phyloP scores from a whole-genome alignment of 2,329 filamentous ascomycete genomes.

The Incumbomyces lentus region DNA sequence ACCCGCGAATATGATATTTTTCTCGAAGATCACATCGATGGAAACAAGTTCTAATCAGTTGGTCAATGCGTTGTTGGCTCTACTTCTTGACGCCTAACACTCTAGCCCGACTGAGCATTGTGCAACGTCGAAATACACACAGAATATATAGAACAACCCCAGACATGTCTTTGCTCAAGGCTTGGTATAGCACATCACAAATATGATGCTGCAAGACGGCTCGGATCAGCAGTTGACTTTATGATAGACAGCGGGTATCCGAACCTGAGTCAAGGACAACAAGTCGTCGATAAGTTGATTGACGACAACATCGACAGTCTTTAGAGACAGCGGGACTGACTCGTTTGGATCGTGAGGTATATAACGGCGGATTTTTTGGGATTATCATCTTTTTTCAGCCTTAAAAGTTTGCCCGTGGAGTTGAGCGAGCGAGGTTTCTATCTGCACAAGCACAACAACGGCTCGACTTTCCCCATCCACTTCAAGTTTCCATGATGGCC shows the following conservation, averaged over 20 bases:
- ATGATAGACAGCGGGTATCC: conserved; percentile 8
- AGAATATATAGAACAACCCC: conserved; percentile 1
- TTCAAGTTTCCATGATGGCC: conserved; percentile 9
- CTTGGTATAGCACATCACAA: conserved; percentile 2
- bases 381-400: neutral
- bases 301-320: conserved; percentile 2
- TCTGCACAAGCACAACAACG: neutral
- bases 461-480: neutral
- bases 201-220: conserved; percentile 5
- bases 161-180: neutral
- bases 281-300: neutral
- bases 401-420: neutral
- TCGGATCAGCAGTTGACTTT: conserved; percentile 9
- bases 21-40: neutral
- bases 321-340: neutral
- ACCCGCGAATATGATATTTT: neutral
- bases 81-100: conserved; percentile 3
- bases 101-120: neutral
- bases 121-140: neutral
- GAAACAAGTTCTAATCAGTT: neutral
- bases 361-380: conserved; percentile 5
- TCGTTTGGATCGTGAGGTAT: neutral
- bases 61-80: neutral
- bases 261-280: conserved; percentile 1
- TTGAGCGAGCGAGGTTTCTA: neutral